Conservation (phyloP, 2,329 filamentous ascomycete genomes). For the Metarhizium robertsii region DNA sequence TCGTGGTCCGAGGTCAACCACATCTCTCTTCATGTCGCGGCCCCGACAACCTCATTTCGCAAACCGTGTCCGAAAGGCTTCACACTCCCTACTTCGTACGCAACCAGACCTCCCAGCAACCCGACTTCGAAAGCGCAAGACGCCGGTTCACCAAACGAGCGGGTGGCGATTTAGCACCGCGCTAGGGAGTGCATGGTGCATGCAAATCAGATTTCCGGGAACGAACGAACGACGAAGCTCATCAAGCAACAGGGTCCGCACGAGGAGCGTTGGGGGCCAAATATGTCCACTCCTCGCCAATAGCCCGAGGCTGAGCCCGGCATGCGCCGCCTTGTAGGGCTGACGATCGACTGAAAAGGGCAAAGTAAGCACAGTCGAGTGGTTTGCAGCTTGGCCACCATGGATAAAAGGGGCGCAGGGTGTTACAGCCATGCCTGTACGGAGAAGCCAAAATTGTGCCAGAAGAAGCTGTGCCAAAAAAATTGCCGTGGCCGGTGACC, state of each 20-base stretch:
- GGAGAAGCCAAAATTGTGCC: too few species aligned
- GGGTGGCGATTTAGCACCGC: neutral
- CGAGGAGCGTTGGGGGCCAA: slow-evolving; percentile 2
- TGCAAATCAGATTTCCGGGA: slow-evolving; percentile 3
- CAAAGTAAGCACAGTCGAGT: slow-evolving; percentile 1
- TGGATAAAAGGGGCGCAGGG: neutral
- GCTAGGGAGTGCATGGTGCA: slow-evolving; percentile 2
- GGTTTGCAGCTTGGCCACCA: neutral
- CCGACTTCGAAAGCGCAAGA: neutral
- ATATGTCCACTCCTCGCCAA: slow-evolving; percentile 1
- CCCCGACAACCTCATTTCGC: neutral
- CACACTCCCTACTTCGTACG: too few species aligned
- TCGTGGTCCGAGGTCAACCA: neutral
- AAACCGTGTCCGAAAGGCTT: neutral
- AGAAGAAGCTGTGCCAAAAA: too few species aligned
- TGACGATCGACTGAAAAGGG: slow-evolving; percentile 1
- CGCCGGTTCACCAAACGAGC: neutral
- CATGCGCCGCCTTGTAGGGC: slow-evolving; percentile 5
- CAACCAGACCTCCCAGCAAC: neutral
- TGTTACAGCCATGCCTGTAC: neutral
- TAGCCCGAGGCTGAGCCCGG: neutral
- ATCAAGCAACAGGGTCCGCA: neutral
- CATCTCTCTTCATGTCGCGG: neutral
- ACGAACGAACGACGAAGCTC: neutral
- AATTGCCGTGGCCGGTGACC: neutral